Base-by-base conservation (phyloP, 1,139 yeast species). In the Sugiyamaella pinicola region DNA sequence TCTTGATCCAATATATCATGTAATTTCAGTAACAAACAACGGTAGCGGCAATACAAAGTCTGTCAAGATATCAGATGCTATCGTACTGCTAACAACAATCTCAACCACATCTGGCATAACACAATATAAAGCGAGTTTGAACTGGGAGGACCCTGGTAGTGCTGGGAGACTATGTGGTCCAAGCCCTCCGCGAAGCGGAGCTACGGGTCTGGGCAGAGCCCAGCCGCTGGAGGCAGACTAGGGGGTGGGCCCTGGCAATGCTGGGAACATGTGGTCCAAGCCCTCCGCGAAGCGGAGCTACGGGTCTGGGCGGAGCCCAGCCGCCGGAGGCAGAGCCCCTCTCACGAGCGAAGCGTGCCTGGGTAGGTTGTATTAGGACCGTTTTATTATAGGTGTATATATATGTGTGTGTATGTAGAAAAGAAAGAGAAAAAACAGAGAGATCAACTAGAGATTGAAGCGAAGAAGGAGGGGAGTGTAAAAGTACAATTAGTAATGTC, bases 301-400 rank as follows among this genome's bases (percentile, higher is more conserved):
- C 38, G 19, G 38, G 38, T 34, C 38, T 34, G 38, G 38, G 38
- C 38, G 21, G 38, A 13, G 38, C 38, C 38, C 38, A 34, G 38
- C 38, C 38, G 38, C 38, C 38, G 38, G 38, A 13, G 38, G 39
- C 39, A 4, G 17, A n/a, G n/a, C n/a, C n/a, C 12, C 10, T 12
- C 31, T 9, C 31, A 31, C 35, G 15, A 31, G n/a, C 35, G 26
- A 7, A 7, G 10, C 31, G 10, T 10, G 31, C 28, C 8, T n/a
- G 4, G 31, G 31, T 3, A 7, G 31, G n/a, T 10, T 26, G 31
- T 3, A 26, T 26, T 33, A 33, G n/a, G 37, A 13, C 37, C 37
- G 18, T 33, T 33, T 33, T 7, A 33, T 33, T 33, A 33, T 12
- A 33, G 6, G n/a, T 33, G 13, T n/a, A 18, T 34, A 18, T 34